phyloP scores from a whole-genome alignment of 2,329 filamentous ascomycete genomes.

The Sporothrix protearum region DNA sequence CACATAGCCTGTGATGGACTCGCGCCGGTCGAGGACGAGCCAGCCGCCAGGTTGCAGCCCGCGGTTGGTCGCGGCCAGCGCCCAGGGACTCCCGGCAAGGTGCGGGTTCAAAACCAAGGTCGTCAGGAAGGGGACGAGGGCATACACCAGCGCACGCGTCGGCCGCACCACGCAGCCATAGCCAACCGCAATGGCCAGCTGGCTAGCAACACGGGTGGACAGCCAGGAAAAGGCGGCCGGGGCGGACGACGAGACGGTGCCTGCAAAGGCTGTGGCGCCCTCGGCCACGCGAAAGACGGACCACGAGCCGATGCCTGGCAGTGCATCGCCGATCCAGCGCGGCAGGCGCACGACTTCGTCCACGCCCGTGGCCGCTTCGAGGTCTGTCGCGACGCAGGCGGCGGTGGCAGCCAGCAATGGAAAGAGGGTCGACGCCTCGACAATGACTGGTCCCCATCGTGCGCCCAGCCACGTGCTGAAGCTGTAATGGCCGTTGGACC shows the following conservation, averaged over 20 bases:
- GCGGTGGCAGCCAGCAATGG: constrained; percentile 64
- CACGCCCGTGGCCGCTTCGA: constrained; percentile 51
- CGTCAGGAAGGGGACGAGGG: constrained; percentile 70
- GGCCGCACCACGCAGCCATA: constrained; percentile 65
- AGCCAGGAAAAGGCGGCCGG: constrained; percentile 38
- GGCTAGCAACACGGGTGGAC: constrained; percentile 64
- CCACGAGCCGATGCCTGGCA: constrained; percentile 64
- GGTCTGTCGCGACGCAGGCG: constrained; percentile 58
- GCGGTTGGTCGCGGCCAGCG: constrained; percentile 60
- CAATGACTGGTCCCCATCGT: constrained; percentile 68
- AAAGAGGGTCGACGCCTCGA: constrained; percentile 69
- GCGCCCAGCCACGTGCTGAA: constrained; percentile 53
- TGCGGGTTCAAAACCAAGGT: constrained; percentile 72
- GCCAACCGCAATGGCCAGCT: constrained; percentile 61
- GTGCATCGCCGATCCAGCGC: constrained; percentile 57
- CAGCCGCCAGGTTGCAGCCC: constrained; percentile 65
- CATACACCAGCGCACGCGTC: constrained; percentile 63
- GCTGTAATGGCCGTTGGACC: constrained; percentile 49
- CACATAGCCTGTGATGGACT: constrained; percentile 87
- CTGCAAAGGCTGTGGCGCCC: constrained; percentile 34
- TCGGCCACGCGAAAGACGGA: constrained; percentile 57
- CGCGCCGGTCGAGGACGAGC: constrained; percentile 72
- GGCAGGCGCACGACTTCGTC: constrained; percentile 52
- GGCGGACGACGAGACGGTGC: background rate
- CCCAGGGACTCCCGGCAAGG: constrained; percentile 54